Base-by-base conservation (phyloP, 139 green algal species). In the Chlamydomonas sphaeroides region DNA sequence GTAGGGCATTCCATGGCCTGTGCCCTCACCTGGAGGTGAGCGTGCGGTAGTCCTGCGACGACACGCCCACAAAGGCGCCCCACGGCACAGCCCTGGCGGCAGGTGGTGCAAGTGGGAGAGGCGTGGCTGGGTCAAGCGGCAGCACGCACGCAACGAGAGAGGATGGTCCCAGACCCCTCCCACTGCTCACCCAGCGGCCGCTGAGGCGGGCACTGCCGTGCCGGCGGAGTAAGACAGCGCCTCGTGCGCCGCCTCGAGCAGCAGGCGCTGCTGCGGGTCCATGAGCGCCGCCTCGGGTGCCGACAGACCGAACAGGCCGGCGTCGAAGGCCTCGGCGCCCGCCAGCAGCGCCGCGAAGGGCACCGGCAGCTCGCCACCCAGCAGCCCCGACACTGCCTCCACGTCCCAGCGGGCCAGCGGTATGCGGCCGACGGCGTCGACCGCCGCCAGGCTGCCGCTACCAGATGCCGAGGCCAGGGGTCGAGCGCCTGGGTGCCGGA, bases 231-330 rank as follows among this genome's bases (percentile, higher is more conserved):
- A n/a, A n/a, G 11, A 30, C 62, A 90, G 67, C 61, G 88, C 71
- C 66, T 87, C 79, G 8, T 83, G 42, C 2, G 83, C n/a, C 32
- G 56, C 25, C 68, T 95, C 87, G 48, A 96, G 41, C 66, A 96
- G 82, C 69, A 96, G 62, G 0, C 94, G 89, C 82, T 97, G 94
- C 86, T 97, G 94, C 5, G 91, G 91, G 79, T 97, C 94, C 85
- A 97, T 90, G 3, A 93, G 77, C 5, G 68, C 59, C 25, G 93
- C 93, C 67, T 98, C 95, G 6, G 75, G 45, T 1, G 69, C 56
- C 25, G 67, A 53, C 4, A 97, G 61, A 41, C 84, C 79, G 70
- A 98, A 97, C 5, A 89, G 87, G 21, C 78, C 79, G 4, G 89
- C 82, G 83, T 98, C 95, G 88, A 98, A 98, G 41, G 65, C 42